These are phyloP conservation scores for Metarhizium sp. DNA, from an alignment of 2,329 filamentous ascomycete genomes.

Conservation along the genomic window DNA sequence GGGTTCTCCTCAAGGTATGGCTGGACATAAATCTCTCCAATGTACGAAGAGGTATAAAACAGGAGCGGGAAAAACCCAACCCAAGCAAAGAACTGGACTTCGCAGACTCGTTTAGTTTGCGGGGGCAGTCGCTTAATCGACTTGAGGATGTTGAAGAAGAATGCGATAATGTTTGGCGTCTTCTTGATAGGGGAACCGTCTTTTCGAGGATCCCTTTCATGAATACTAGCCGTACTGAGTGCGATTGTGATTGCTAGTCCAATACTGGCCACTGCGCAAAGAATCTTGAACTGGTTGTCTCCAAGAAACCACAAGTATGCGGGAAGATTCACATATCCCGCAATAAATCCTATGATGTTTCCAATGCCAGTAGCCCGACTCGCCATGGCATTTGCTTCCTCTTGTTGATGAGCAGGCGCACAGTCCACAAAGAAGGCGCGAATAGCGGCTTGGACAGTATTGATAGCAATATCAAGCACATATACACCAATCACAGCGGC, in stretches of 20 bases:
- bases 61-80: slow-evolving; percentile 93
- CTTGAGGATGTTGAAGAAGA: slow-evolving; percentile 69
- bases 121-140: slow-evolving; percentile 72
- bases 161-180: slow-evolving; percentile 59
- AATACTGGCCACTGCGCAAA: slow-evolving; percentile 76
- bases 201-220: slow-evolving; percentile 70
- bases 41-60: slow-evolving; percentile 91
- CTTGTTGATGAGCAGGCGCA: slow-evolving; percentile 85
- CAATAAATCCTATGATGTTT: slow-evolving; percentile 84
- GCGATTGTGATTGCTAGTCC: slow-evolving; percentile 60
- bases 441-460: slow-evolving; percentile 90
- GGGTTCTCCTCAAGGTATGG: slow-evolving; percentile 71
- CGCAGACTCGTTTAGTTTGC: slow-evolving; percentile 73
- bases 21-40: slow-evolving; percentile 86
- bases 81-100: slow-evolving; percentile 81
- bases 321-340: slow-evolving; percentile 75
- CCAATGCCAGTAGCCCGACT: slow-evolving; percentile 78
- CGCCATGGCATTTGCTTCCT: slow-evolving; percentile 89
- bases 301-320: slow-evolving; percentile 70
- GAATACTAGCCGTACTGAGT: slow-evolving; percentile 59
- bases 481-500: slow-evolving; percentile 83
- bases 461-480: slow-evolving; percentile 87
- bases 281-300: slow-evolving; percentile 82
- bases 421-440: slow-evolving; percentile 91
- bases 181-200: slow-evolving; percentile 54